Evolutionary conservation across 495 filamentous ascomycete species (phyloP).

Genomic region (Penicillium maclennaniae): DNA sequence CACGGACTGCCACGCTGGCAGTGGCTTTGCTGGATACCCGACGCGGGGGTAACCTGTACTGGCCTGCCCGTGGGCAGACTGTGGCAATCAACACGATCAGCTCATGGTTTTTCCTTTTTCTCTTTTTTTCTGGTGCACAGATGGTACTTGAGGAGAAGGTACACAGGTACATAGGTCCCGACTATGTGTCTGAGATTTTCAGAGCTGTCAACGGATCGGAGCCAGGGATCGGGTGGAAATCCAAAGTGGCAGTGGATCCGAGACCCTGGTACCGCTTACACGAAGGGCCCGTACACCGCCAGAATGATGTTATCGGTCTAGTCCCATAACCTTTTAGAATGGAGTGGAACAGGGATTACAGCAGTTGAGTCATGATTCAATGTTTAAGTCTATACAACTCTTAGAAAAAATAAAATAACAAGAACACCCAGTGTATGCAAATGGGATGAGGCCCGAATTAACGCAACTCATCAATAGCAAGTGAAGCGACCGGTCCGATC

Average conservation of each 20-base stretch:
- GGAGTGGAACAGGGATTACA: not conserved
- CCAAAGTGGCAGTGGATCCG: not conserved
- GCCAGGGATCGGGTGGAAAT: not conserved
- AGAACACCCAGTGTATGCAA: not conserved
- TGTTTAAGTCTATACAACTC: not conserved
- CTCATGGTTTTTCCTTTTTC: not conserved
- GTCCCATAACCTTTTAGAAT: conserved; percentile 7
- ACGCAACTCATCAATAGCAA: conserved; percentile 6
- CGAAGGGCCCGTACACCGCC: conserved; percentile 14
- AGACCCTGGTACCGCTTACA: not conserved
- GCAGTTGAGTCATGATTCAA: not conserved
- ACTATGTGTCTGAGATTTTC: not conserved
- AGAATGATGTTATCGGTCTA: conserved; percentile 16
- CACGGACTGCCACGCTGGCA: conserved; percentile 28
- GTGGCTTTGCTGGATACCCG: conserved; percentile 14
- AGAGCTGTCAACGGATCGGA: not conserved
- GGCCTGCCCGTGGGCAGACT: not conserved
- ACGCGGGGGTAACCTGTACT: not conserved
- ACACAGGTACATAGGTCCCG: no score
- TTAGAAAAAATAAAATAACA: not conserved
- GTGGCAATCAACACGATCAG: not conserved
- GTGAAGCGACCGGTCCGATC: conserved; percentile 5
- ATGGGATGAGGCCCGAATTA: not conserved
- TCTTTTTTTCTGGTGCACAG: not conserved
- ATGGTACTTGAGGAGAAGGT: no score